phyloP scores from a whole-genome alignment of 257 asterid species.

The Nicotiana sylvestris region DNA sequence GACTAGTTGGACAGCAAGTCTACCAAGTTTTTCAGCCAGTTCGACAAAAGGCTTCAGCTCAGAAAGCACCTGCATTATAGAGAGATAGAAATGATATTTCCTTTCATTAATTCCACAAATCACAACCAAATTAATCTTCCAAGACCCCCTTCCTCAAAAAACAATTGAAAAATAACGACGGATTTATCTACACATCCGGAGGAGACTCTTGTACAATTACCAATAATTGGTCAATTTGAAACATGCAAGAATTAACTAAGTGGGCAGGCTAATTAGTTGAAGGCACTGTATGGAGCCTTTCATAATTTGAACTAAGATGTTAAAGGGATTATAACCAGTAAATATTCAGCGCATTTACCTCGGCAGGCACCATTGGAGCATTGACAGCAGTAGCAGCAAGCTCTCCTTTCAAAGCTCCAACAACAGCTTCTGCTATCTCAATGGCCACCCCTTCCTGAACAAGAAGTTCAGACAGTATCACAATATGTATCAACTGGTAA shows the following conservation, averaged over 20 bases:
- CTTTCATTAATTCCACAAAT: not conserved
- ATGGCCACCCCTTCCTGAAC: constrained; percentile 92
- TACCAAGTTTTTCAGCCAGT: constrained; percentile 89
- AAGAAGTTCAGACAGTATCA: constrained; percentile 10
- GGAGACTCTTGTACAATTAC: not conserved
- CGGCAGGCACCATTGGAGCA: constrained; percentile 95
- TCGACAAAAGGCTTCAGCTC: constrained; percentile 83
- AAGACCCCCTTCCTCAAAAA: not conserved
- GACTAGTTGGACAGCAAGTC: constrained; percentile 88
- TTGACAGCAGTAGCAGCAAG: constrained; percentile 96
- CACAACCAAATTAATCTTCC: not conserved
- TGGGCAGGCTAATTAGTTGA: not conserved
- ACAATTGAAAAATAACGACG: not conserved
- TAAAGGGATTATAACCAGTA: not conserved
- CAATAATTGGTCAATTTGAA: not conserved
- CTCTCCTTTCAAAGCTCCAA: constrained; percentile 92
- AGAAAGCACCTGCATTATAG: constrained; percentile 55
- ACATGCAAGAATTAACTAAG: not conserved
- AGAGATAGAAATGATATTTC: not conserved
- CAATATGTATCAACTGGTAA: not conserved
- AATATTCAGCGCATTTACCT: constrained; percentile 37
- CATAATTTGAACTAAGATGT: not conserved
- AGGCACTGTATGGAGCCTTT: not conserved
- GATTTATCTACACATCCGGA: not conserved
- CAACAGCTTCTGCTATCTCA: constrained; percentile 96